Evolutionary conservation across 2,329 filamentous ascomycete genomes (phyloP).

Genomic region (Pezicula neosporulosa): DNA sequence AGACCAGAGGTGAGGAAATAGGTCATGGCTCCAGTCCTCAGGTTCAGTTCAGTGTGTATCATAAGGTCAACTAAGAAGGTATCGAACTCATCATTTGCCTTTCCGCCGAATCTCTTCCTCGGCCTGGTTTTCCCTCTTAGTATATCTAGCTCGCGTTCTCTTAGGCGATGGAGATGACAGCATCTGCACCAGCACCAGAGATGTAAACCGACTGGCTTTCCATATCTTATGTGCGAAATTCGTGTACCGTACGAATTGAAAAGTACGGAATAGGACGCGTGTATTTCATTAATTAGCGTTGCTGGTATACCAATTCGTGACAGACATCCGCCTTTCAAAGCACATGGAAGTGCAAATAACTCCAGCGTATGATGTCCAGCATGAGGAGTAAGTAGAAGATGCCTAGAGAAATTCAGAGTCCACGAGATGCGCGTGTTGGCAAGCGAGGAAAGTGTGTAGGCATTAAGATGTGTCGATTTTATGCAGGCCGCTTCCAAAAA

Average conservation of each 20-base stretch:
- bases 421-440: slow-evolving; percentile 3
- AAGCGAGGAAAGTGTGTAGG: slow-evolving; percentile 2
- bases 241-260: slow-evolving; percentile 1
- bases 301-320: slow-evolving; percentile 1
- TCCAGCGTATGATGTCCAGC: not conserved
- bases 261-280: slow-evolving; percentile 2
- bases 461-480: slow-evolving; percentile 1
- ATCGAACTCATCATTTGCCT: not conserved
- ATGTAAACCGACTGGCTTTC: not conserved
- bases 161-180: not conserved
- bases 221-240: not conserved
- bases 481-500: slow-evolving; percentile 1
- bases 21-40: not conserved
- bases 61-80: not conserved
- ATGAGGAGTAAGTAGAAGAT: slow-evolving; percentile 1
- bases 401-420: slow-evolving; percentile 3
- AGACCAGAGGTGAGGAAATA: slow-evolving; percentile 2
- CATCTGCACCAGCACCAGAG: slow-evolving; percentile 4
- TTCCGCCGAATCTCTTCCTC: not conserved
- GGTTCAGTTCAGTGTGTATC: not conserved
- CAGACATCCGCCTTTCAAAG: not conserved
- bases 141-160: not conserved
- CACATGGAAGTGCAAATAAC: slow-evolving; percentile 4
- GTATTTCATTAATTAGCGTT: slow-evolving; percentile 1
- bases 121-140: not conserved